These are phyloP conservation scores for Fusarium continuum DNA, from an alignment of 2,329 filamentous ascomycete genomes.

Conservation along the genomic window DNA sequence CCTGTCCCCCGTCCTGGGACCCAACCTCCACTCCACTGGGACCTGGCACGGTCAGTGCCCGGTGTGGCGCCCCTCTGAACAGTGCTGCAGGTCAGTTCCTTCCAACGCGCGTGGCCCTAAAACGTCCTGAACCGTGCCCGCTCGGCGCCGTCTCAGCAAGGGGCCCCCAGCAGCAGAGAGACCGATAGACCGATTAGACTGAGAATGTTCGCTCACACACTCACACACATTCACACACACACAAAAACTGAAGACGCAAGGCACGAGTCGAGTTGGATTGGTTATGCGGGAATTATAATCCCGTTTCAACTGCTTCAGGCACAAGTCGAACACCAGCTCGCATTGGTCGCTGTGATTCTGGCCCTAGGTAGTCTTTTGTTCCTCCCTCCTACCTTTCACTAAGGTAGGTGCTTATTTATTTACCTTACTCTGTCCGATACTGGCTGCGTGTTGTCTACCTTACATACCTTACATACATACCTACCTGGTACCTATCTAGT, in stretches of 20 bases:
- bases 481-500: too few species aligned
- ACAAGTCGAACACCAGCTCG: not conserved
- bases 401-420: too few species aligned
- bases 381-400: too few species aligned
- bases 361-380: not conserved
- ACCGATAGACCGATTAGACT: not conserved
- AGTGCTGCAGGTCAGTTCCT: not conserved
- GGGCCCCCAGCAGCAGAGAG: not conserved
- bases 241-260: slow-evolving; percentile 20
- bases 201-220: not conserved
- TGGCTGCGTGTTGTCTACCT: too few species aligned
- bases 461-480: too few species aligned
- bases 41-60: not conserved
- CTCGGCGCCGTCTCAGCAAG: slow-evolving; percentile 17
- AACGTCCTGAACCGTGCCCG: slow-evolving; percentile 22
- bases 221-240: too few species aligned
- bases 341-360: slow-evolving; percentile 7
- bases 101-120: slow-evolving; percentile 24
- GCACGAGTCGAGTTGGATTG: slow-evolving; percentile 35
- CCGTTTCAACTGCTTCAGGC: slow-evolving; percentile 10
- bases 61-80: slow-evolving; percentile 1
- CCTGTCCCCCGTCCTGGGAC: slow-evolving; percentile 12
- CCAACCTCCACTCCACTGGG: too few species aligned
- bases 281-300: slow-evolving; percentile 29
- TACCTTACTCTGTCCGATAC: too few species aligned